Evolutionary conservation across 805 yeast species (phyloP).

Genomic region (Candida stauntonica): DNA sequence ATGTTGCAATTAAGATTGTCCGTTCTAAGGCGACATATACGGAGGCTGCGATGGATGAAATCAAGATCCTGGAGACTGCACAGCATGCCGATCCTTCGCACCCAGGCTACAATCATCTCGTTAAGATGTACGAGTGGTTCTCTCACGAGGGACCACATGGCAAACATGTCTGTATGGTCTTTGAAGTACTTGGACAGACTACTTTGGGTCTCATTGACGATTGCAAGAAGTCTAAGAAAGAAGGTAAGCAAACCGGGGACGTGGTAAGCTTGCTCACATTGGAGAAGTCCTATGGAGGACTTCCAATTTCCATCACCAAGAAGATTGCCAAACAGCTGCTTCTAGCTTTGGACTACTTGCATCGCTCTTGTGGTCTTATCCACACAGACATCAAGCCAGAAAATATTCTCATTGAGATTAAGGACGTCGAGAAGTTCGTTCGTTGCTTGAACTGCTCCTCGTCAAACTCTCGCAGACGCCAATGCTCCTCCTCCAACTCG

Average conservation of each 20-base stretch:
- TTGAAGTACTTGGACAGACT: constrained; percentile 62
- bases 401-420: constrained; percentile 53
- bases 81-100: constrained; percentile 32
- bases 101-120: constrained; percentile 49
- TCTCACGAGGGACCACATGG: constrained; percentile 59
- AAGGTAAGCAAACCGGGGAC: constrained; percentile 1
- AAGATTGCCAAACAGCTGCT: constrained; percentile 54
- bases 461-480: constrained; percentile 22
- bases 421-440: constrained; percentile 49
- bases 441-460: constrained; percentile 8
- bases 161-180: constrained; percentile 60
- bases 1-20: constrained; percentile 62
- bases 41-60: constrained; percentile 65
- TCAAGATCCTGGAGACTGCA: constrained; percentile 40
- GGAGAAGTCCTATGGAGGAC: constrained; percentile 44
- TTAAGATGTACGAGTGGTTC: constrained; percentile 52
- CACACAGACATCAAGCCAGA: constrained; percentile 80
- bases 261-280: constrained; percentile 15
- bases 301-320: constrained; percentile 50
- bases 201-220: constrained; percentile 46
- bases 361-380: constrained; percentile 57
- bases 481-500: constrained; percentile 15
- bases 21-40: constrained; percentile 48
- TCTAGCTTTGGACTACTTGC: constrained; percentile 53
- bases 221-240: constrained; percentile 23